phyloP scores from a whole-genome alignment of 164 flowering plant species.

The Litsea cubeba region DNA sequence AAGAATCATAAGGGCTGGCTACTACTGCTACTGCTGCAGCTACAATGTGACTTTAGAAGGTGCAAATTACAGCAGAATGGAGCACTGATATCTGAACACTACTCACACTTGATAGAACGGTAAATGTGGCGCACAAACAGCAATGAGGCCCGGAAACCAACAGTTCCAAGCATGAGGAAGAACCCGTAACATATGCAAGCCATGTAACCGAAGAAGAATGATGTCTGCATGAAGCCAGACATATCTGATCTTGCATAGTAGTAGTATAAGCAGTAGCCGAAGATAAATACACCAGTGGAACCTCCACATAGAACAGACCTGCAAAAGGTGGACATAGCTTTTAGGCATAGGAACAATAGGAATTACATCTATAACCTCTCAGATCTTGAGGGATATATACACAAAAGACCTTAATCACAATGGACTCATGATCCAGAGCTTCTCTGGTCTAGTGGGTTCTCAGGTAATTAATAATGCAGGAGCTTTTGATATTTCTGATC shows the following conservation, averaged over 20 bases:
- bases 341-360: neutral
- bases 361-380: neutral
- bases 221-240: slow-evolving; percentile 33
- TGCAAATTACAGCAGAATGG: too few species aligned
- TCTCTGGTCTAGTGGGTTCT: too few species aligned
- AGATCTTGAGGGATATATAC: too few species aligned
- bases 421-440: too few species aligned
- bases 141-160: slow-evolving; percentile 29
- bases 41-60: too few species aligned
- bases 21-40: too few species aligned
- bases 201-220: slow-evolving; percentile 36
- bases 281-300: slow-evolving; percentile 29
- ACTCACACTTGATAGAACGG: slow-evolving; percentile 32
- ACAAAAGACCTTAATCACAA: too few species aligned
- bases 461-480: too few species aligned
- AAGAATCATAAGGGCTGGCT: too few species aligned
- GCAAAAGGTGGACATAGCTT: neutral
- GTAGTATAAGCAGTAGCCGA: slow-evolving; percentile 27
- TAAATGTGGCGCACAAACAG: slow-evolving; percentile 33
- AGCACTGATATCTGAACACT: neutral
- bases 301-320: slow-evolving; percentile 34
- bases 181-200: slow-evolving; percentile 32
- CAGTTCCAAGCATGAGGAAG: slow-evolving; percentile 38
- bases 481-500: too few species aligned
- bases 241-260: slow-evolving; percentile 30